phyloP scores from a whole-genome alignment of 768 basidiomycete species.

The Trichaptum fuscoviolaceum region DNA sequence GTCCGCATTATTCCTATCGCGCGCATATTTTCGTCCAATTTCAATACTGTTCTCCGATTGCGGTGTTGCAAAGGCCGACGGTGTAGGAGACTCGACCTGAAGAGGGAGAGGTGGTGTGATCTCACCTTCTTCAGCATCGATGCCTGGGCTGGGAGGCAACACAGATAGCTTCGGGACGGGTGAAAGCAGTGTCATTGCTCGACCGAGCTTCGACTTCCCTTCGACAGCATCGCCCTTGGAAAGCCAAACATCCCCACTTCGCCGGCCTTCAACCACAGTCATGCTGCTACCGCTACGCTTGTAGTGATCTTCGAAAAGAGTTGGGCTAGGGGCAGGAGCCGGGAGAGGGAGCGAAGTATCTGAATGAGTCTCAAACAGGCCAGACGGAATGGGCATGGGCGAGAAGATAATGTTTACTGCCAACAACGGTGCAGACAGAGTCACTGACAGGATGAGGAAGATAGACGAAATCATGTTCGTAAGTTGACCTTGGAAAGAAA shows the following conservation, averaged over 20 bases:
- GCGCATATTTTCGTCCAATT: constrained; percentile 32
- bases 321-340: constrained; percentile 42
- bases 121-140: constrained; percentile 34
- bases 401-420: constrained; percentile 56
- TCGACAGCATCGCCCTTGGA: constrained; percentile 67
- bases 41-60: constrained; percentile 53
- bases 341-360: constrained; percentile 37
- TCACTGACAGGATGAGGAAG: constrained; percentile 57
- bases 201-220: constrained; percentile 54
- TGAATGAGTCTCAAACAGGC: constrained; percentile 50
- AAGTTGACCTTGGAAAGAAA: constrained; percentile 33
- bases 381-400: constrained; percentile 61
- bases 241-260: constrained; percentile 73
- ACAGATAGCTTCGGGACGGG: constrained; percentile 66
- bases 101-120: constrained; percentile 59
- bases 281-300: constrained; percentile 53
- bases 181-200: constrained; percentile 57
- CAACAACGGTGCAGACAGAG: constrained; percentile 62
- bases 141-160: constrained; percentile 46
- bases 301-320: constrained; percentile 26
- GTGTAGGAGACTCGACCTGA: constrained; percentile 44
- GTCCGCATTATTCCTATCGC: constrained; percentile 45
- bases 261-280: constrained; percentile 64
- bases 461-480: constrained; percentile 38
- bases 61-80: constrained; percentile 45